Conservation (phyloP, 2,329 filamentous ascomycete species). For the Nemania abortiva region DNA sequence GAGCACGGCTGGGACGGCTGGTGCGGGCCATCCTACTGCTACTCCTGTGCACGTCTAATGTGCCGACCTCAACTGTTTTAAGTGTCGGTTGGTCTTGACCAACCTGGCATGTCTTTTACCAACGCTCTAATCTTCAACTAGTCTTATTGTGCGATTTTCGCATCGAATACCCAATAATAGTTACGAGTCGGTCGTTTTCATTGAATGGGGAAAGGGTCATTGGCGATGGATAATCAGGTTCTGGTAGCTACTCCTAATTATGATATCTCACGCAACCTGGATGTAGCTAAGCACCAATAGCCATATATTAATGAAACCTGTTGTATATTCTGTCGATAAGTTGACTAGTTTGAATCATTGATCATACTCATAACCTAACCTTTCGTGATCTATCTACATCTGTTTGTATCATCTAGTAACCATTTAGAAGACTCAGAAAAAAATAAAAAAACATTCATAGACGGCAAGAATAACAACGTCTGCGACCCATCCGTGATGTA, state of each 20-base stretch:
- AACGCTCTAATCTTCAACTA: neutral
- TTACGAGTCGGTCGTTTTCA: neutral
- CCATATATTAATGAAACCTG: neutral
- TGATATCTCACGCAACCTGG: neutral
- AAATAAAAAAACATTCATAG: neutral
- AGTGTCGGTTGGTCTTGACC: neutral
- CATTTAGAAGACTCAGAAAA: neutral
- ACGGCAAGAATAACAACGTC: too few relatives aligned
- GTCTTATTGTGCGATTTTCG: neutral
- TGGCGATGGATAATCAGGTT: neutral
- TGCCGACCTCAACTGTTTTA: too few relatives aligned
- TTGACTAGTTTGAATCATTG: neutral
- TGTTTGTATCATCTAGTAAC: too few relatives aligned
- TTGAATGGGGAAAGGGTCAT: neutral
- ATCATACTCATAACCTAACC: neutral
- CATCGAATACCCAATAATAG: neutral
- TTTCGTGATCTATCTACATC: neutral
- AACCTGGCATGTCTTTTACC: neutral
- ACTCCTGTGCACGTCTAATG: constrained; percentile 11
- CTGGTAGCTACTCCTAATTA: neutral
- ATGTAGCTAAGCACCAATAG: neutral
- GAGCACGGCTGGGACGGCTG: constrained; percentile 30
- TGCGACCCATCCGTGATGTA: neutral
- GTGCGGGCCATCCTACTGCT: constrained; percentile 31
- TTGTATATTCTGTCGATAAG: neutral